phyloP scores from a whole-genome alignment of 1,284 basidiomycete species.

The Moniliophthora roreri region DNA sequence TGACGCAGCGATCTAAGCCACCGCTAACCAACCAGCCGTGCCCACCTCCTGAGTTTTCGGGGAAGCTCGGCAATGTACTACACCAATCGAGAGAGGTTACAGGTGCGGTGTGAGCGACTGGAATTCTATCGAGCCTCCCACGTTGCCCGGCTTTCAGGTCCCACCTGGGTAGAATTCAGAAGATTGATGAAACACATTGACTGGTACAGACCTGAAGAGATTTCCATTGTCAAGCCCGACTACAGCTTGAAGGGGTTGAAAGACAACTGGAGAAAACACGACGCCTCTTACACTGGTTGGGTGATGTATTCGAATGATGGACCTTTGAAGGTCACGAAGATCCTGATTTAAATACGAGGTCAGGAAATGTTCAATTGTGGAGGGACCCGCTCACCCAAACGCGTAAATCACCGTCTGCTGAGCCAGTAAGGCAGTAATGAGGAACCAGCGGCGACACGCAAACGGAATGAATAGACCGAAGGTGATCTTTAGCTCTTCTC shows the following conservation, averaged over 20 bases:
- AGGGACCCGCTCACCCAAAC: conserved; percentile 65
- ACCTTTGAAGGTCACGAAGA: conserved; percentile 67
- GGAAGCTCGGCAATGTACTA: conserved; percentile 19
- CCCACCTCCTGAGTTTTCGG: conserved; percentile 32
- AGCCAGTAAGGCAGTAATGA: conserved; percentile 78
- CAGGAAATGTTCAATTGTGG: conserved; percentile 5
- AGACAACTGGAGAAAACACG: conserved; percentile 66
- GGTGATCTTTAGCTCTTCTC: conserved; percentile 71
- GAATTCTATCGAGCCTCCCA: conserved; percentile 70
- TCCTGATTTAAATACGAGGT: conserved; percentile 50
- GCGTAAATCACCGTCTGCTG: conserved; percentile 80
- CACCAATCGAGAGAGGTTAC: conserved; percentile 83
- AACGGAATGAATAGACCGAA: conserved; percentile 74
- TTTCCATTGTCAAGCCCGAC: conserved; percentile 82
- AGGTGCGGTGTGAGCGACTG: conserved; percentile 76
- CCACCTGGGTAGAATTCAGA: conserved; percentile 49
- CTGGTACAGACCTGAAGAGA: conserved; percentile 44
- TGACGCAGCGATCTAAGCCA: conserved; percentile 80
- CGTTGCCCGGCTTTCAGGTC: conserved; percentile 76
- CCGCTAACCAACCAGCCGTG: conserved; percentile 83
- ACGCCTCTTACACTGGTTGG: conserved; percentile 71
- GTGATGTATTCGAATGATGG: conserved; percentile 73
- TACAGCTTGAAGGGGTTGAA: conserved; percentile 68
- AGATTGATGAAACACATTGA: conserved; percentile 8
- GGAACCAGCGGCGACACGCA: conserved; percentile 61